phyloP scores from a whole-genome alignment of 2,329 filamentous ascomycete species.

The Remersonia thermophila region DNA sequence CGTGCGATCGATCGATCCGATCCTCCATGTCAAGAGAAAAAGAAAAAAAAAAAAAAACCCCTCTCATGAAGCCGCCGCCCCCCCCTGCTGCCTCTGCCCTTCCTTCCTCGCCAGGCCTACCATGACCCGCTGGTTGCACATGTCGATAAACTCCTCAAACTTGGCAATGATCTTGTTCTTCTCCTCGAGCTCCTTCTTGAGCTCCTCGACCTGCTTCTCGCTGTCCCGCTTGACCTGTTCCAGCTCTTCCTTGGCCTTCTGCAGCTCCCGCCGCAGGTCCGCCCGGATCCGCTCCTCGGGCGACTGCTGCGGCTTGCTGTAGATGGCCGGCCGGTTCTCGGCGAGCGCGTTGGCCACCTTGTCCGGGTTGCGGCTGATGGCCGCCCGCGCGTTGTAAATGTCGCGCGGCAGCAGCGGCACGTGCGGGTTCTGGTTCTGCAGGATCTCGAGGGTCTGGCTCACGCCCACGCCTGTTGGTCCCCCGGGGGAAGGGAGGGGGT shows the following conservation, averaged over 20 bases:
- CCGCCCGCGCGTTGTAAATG: constrained; percentile 55
- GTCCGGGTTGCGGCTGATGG: constrained; percentile 52
- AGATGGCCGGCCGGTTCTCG: constrained; percentile 50
- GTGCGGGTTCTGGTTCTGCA: constrained; percentile 51
- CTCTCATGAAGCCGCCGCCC: no score
- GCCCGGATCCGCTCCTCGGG: constrained; percentile 52
- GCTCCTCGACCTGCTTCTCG: constrained; percentile 43
- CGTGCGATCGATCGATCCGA: no score
- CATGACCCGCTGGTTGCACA: constrained; percentile 56
- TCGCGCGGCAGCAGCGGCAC: constrained; percentile 52
- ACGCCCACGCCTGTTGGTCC: constrained; percentile 46
- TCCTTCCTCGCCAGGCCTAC: constrained; percentile 32
- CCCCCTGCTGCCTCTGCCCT: constrained; percentile 6
- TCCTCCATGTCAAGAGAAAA: no score
- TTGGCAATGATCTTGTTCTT: constrained; percentile 50
- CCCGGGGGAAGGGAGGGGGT: no score
- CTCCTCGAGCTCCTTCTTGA: constrained; percentile 48
- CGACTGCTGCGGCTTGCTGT: constrained; percentile 52
- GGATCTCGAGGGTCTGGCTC: constrained; percentile 52
- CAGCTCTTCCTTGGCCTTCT: constrained; percentile 44
- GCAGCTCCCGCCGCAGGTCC: constrained; percentile 48
- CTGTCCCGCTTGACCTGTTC: constrained; percentile 43
- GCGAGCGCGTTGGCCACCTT: constrained; percentile 48
- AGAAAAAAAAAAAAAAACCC: background rate
- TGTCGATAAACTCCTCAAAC: constrained; percentile 59